Evolutionary conservation across 768 basidiomycete species (phyloP).

Genomic region (Pleurotus djamor): DNA sequence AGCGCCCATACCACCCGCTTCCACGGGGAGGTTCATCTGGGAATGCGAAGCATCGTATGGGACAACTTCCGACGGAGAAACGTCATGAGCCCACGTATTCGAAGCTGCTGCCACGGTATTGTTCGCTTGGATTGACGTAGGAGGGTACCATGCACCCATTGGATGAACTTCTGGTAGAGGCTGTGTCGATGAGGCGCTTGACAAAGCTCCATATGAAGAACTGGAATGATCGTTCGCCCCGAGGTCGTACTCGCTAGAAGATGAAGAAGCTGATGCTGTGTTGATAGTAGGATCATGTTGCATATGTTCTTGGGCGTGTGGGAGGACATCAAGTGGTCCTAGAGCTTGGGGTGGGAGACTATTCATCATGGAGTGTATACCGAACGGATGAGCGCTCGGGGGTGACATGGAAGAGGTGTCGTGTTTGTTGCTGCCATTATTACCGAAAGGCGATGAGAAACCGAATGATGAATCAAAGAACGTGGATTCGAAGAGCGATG

Average conservation of each 20-base stretch:
- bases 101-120: too few species aligned
- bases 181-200: constrained; percentile 11
- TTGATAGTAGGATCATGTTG: constrained; percentile 10
- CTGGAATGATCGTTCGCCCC: not conserved
- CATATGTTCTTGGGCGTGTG: constrained; percentile 21
- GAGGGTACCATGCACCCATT: constrained; percentile 15
- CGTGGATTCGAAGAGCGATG: constrained; percentile 42
- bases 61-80: too few species aligned
- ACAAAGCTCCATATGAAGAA: not conserved
- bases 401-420: constrained; percentile 8
- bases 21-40: too few species aligned
- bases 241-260: not conserved
- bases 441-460: constrained; percentile 12
- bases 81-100: too few species aligned
- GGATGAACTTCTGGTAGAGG: constrained; percentile 13
- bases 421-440: not conserved
- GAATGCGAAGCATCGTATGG: too few species aligned
- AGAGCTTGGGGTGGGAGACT: constrained; percentile 18
- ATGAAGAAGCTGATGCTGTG: not conserved
- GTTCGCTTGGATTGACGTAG: not conserved
- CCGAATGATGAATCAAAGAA: constrained; percentile 30
- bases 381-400: not conserved
- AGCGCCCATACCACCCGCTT: too few species aligned
- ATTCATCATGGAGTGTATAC: constrained; percentile 18
- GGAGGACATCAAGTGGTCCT: constrained; percentile 10